A percentile compares a stretch with the other conserved stretches of the same genome.
Conservation (phyloP, 805 yeast genomes). For the Saccharomycopsis malanga region DNA sequence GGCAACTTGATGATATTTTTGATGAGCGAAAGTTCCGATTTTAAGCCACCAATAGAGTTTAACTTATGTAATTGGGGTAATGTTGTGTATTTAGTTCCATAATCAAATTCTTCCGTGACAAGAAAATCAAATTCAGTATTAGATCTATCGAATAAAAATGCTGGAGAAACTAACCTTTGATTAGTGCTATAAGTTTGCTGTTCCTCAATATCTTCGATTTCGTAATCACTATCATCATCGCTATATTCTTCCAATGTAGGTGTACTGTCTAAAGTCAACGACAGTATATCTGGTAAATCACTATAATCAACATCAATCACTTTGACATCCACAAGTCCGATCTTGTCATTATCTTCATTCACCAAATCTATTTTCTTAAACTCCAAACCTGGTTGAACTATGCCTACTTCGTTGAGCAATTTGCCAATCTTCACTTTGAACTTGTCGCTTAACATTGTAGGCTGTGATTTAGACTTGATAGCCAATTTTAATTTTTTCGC, state of each 20-base stretch:
- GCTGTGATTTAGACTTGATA: conserved; percentile 19
- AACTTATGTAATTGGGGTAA: conserved; percentile 41
- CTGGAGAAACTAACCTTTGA: conserved; percentile 37
- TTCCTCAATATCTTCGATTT: conserved; percentile 6
- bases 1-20: conserved; percentile 74
- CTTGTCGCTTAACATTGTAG: background rate
- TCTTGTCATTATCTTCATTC: conserved; percentile 20
- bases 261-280: conserved; percentile 28
- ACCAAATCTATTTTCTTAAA: conserved; percentile 26
- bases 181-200: background rate
- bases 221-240: conserved; percentile 7
- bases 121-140: conserved; percentile 23
- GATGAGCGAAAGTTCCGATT: conserved; percentile 51
- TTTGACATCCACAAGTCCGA: conserved; percentile 25
- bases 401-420: conserved; percentile 46
- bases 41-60: conserved; percentile 69
- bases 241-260: background rate
- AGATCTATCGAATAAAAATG: conserved; percentile 37
- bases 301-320: conserved; percentile 28
- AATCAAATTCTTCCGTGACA: background rate
- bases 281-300: conserved; percentile 34
- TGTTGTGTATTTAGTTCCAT: conserved; percentile 31
- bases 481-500: conserved; percentile 27
- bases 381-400: conserved; percentile 51
- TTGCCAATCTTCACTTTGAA: conserved; percentile 31